Evolutionary conservation across 768 basidiomycete genomes (phyloP), one percentile per base, ranked within the genome.

Genomic region (Pleurotus tuber-regium): DNA sequence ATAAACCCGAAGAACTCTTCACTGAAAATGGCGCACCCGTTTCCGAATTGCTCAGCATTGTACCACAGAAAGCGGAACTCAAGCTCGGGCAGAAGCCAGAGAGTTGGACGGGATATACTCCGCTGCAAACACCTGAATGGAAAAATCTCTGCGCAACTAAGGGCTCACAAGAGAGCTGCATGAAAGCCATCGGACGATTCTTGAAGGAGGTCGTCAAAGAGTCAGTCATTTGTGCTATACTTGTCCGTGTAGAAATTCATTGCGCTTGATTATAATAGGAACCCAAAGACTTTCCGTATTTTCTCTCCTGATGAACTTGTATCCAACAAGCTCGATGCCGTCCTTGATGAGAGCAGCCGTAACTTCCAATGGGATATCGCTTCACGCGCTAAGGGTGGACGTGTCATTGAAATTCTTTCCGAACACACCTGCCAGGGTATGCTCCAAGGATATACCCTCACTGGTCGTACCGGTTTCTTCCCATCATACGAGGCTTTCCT

Each of bases 401-500:
- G 92, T 7, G 82, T 95, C 39, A 75, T 93, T 53, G 93, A 96
- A 67, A 93, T 94, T 51, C 81, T 95, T 14, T 90, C 87, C 5
- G 90, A 92, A 61, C 91, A 93, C 61, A 91, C 89, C 8, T 88
- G 88, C 58, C 89, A 93, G 63, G 91, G 87, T 19, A 92, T 92
- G 86, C 73, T 95, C 10, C 90, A 97, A 67, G 92, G 93, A 2
- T 95, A 95, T 67, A 92, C 91, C 4, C 79, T 97, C 40, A 95
- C 93, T 0, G 93, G 93, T 7, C 76, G 86, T 33, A 87, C 86
- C 0, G 92, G 82, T 10, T 73, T 95, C 28, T 92, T 96, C 80
- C 92, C 93, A 1, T 86, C 83, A 24, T 94, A 96, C 65, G 93
- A 96, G 64, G 87, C 90, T 0, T 97, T 96, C 79, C 73, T 94